phyloP scores from a whole-genome alignment of 73 alveolate genomes.

The Paramecium bursaria region DNA sequence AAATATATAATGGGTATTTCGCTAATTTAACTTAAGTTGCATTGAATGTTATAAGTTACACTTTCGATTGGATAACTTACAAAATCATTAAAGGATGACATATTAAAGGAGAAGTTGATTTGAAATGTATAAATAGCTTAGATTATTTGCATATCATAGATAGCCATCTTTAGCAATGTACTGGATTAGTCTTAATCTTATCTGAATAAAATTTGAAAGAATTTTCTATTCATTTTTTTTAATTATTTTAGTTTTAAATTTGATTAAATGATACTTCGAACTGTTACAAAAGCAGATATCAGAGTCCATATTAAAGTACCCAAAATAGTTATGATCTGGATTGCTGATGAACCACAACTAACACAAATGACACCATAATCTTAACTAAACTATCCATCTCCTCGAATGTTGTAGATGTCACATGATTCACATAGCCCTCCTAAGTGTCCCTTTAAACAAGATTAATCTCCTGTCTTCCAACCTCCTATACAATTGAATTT shows the following conservation, averaged over 20 bases:
- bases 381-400: background rate
- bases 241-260: background rate
- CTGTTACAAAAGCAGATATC: background rate
- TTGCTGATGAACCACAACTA: background rate
- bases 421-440: conserved; percentile 60
- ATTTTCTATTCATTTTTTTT: background rate
- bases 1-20: conserved; percentile 11
- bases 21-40: background rate
- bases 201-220: background rate
- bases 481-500: conserved; percentile 34
- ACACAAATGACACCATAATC: background rate
- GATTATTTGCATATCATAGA: background rate
- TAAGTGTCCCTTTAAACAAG: conserved; percentile 5
- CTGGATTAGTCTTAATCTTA: conserved; percentile 2
- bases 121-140: background rate
- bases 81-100: background rate
- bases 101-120: background rate
- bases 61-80: background rate
- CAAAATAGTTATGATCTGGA: background rate
- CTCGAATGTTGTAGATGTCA: conserved; percentile 19
- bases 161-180: conserved; percentile 17
- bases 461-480: background rate
- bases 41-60: conserved; percentile 5
- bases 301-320: background rate
- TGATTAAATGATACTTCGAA: background rate